These are phyloP conservation scores for Solanum boliviense DNA, from an alignment of 257 asterid genomes.

Conservation along the genomic window DNA sequence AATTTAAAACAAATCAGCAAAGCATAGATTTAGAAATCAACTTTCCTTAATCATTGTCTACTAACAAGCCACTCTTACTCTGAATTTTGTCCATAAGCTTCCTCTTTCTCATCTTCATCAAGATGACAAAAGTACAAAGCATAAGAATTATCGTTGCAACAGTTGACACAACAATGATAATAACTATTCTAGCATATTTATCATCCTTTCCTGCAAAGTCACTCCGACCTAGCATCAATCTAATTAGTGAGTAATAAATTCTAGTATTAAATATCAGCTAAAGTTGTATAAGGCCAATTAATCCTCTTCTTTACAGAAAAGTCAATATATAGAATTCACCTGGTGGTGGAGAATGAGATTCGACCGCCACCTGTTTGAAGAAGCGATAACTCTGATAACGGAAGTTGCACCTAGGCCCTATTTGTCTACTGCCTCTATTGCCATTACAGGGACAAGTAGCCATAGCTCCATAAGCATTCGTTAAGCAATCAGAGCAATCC, in stretches of 20 bases:
- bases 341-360: neutral
- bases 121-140: neutral
- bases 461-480: neutral
- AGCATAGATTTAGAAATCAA: neutral
- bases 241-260: neutral
- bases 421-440: neutral
- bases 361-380: neutral
- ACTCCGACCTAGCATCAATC: neutral
- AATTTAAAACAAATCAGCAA: neutral
- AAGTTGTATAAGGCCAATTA: neutral
- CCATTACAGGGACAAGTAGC: neutral
- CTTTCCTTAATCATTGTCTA: neutral
- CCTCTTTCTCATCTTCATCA: neutral
- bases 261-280: no score
- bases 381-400: neutral
- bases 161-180: neutral
- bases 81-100: neutral
- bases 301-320: neutral
- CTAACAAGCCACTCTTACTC: neutral
- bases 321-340: neutral
- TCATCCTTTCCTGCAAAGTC: neutral
- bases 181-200: neutral
- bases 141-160: neutral
- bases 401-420: conserved; percentile 5
- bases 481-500: conserved; percentile 9